Base-by-base conservation (phyloP, 805 yeast species). In the Nakazawaea molendinolei region DNA sequence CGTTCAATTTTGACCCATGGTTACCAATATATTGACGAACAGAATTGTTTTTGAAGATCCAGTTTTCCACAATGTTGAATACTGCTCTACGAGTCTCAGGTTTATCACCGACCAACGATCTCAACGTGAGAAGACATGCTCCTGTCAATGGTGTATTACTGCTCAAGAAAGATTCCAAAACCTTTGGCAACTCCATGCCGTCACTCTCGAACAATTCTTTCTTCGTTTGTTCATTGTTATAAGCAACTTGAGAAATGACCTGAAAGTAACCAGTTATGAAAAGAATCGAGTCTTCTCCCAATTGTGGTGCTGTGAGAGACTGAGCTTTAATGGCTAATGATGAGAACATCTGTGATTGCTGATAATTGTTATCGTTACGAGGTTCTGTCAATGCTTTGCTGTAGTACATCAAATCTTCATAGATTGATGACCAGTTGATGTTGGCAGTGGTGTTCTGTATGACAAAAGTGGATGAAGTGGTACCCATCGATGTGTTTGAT, bases 201-300 rank as follows among this genome's bases (percentile, higher is more conserved):
- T 59, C 61, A 41, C 61, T 56, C 33, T 53, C 53, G 7, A 55
- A 38, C 17, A 60, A 46, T 33, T 56, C 61, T 8, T 44, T 34
- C 31, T 53, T 48, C 5, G 63, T 61, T 19, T 50, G 48, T 1
- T 47, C 51, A 42, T 67, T 63, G 45, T 70, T 60, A 4, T 51
- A 50, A 1, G 79, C 65, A 20, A 76, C 73, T 35, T 71, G 68
- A 7, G 71, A 64, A 2, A 87, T 61, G 33, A 92, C 59, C 18
- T 83, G 76, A 40, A 86, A 62, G 46, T 84, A 77, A 0, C 95
- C 83, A 0, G 89, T 71, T 5, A 87, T 63, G 36, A 84, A 76
- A 6, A 86, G 69, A 6, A 85, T 60, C 0, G 89, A 81, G 52
- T 87, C 96, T 44, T 86, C 95, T 23, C 84, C 82, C 22, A 87